Base-by-base conservation (phyloP, 352 stramenopile genomes). In the Phytophthora litchii region DNA sequence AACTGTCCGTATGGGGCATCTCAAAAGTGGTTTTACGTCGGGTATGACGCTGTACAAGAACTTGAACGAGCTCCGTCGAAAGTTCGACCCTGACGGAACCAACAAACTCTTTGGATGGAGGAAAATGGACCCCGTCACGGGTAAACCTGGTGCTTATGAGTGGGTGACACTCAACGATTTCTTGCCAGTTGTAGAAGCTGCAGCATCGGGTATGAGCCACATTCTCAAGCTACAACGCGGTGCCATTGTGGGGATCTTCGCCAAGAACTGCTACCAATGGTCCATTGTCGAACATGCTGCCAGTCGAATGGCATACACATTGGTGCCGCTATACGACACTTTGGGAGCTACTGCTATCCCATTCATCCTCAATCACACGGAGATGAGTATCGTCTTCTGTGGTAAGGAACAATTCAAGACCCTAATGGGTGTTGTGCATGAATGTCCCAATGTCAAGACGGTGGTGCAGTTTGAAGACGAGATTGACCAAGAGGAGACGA, bases 281-380 rank as follows among this genome's bases (percentile, higher is more conserved):
- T 67, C 76, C 9, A 56, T 88, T 6, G 77, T 86, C 1, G 83
- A 92, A 60, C 80, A 86, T 55, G 67, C 52, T 23, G 72, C 64
- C 54, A 88, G 83, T 49, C 83, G 83, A 68, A 89, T 88, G 78
- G 55, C 72, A 34, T 91, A 86, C 67, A 64, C 79, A 13, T 62
- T 90, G 20, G 78, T 90, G 52, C 83, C 83, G 41, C 70, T 94
- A n/a, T 94, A 92, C 66, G 80, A 94, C 47, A 94, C 84, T 23
- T 66, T 94, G 7, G 84, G 84, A 0, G 62, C 80, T 0, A 65
- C 54, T 10, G 76, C 79, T 23, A 76, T 94, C 43, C 78, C 81
- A 37, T 90, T 80, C 58, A 91, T 94, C 52, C 66, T 90, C 51
- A 89, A 89, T 67, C 80, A 92, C 41, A 89, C 85, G 0, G 71